Conservation (phyloP, 2,329 filamentous ascomycete genomes). For the Xylaria sp. region DNA sequence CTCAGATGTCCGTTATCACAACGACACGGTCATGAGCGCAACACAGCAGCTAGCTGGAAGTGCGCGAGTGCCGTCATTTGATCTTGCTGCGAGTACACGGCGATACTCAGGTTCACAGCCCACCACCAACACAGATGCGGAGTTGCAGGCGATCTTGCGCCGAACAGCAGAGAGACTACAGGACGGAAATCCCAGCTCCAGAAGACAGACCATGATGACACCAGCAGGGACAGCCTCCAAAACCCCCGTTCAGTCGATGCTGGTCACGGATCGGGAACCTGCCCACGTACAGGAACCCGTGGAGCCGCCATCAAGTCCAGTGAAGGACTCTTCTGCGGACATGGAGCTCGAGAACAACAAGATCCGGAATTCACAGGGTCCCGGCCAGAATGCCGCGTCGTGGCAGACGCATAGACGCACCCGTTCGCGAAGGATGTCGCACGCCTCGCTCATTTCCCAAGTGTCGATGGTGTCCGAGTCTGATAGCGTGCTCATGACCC, state of each 20-base stretch:
- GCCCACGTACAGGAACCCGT: background rate
- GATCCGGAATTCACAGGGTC: constrained; percentile 5
- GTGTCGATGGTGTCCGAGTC: constrained; percentile 34
- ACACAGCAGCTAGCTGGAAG: constrained; percentile 28
- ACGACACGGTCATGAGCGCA: constrained; percentile 21
- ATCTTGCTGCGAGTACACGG: constrained; percentile 4
- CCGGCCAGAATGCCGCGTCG: constrained; percentile 7
- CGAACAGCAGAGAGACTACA: constrained; percentile 49
- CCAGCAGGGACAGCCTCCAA: constrained; percentile 4
- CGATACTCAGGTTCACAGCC: background rate
- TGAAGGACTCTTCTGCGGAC: constrained; percentile 27
- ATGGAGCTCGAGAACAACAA: constrained; percentile 25
- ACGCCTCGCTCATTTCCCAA: constrained; percentile 32
- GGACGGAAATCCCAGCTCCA: constrained; percentile 33
- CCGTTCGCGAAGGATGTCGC: constrained; percentile 19
- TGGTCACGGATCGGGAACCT: background rate
- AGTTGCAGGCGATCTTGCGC: constrained; percentile 46
- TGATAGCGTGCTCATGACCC: constrained; percentile 38
- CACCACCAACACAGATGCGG: constrained; percentile 38
- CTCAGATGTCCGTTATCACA: background rate
- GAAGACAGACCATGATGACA: constrained; percentile 28
- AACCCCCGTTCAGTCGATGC: background rate
- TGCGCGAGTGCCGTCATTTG: constrained; percentile 22
- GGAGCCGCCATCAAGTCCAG: constrained; percentile 22
- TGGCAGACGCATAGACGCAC: constrained; percentile 18